Base-by-base conservation (phyloP, 441 rosid species). In the Manihot esculenta region DNA sequence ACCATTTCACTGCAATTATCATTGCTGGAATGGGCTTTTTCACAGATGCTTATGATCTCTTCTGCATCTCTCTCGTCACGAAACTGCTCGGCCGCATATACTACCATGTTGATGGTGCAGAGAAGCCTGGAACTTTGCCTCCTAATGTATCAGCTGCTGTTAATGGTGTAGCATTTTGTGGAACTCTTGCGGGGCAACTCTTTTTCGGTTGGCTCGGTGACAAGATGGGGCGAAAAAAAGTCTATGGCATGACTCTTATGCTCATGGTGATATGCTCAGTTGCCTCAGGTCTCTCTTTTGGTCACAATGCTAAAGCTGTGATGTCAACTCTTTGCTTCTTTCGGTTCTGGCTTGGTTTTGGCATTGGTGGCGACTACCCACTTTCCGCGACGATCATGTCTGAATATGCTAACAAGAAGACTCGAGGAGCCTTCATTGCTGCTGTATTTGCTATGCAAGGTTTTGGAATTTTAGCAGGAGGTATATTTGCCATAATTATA, bases 361-460 rank as follows among this genome's bases (percentile, higher is more conserved):
- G 97, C 20, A 88, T 92, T 3, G 96, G 97, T 2, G 97, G 97
- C 11, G 97, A 92, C 55, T 89, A 92, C 73, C 97, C 96, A 0
- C 89, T 89, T 62, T 92, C 96, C 0, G 96, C 97, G 13, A 89
- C 96, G 1, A 92, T 92, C 74, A 89, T 88, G 97, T 92, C 97
- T 0, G 97, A 92, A 69, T 89, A 88, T 53, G 89, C 97, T 10
- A 92, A 87, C 68, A 89, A 92, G 82, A 92, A 89, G 78, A 92
- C 96, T 9, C 86, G 97, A 0, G 97, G 96, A 1, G 97, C 96
- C 2, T 92, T 92, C 76, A 84, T 92, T 20, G 97, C 97, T 8
- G 96, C 97, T 1, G 97, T 92, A 12, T 92, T 92, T 64, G 97
- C 97, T 0, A 89, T 92, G 97, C 97, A 89, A 72, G 97, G 97